These are phyloP conservation scores for Paraconiothyrium brasiliense DNA, from an alignment of 2,329 filamentous ascomycete species.

Conservation along the genomic window DNA sequence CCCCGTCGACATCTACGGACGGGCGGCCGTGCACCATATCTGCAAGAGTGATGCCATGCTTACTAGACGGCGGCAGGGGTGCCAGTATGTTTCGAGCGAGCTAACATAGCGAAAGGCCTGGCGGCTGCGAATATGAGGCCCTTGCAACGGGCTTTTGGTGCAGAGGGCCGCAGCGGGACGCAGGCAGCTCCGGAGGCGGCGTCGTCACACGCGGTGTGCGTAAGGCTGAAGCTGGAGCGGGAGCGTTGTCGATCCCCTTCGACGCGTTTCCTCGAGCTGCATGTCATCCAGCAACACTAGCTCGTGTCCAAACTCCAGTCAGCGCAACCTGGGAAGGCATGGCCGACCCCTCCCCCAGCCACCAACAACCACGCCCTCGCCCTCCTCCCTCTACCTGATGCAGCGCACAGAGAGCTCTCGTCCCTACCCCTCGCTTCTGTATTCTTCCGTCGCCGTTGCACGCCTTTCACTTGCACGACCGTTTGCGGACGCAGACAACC, in stretches of 20 bases:
- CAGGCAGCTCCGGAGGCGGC: background rate
- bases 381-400: background rate
- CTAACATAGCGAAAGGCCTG: background rate
- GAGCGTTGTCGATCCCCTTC: conserved; percentile 9
- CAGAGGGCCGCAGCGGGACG: background rate
- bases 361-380: background rate
- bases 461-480: conserved; percentile 22
- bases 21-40: conserved; percentile 3
- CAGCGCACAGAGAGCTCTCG: conserved; percentile 2
- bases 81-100: background rate
- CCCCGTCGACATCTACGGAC: background rate
- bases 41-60: conserved; percentile 10
- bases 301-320: background rate
- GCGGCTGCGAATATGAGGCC: background rate
- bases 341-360: conserved; percentile 5
- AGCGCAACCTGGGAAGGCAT: background rate
- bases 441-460: conserved; percentile 31
- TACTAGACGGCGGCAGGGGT: conserved; percentile 6
- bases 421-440: conserved; percentile 31
- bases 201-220: background rate
- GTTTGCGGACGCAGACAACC: conserved; percentile 34
- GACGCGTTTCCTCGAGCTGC: conserved; percentile 1
- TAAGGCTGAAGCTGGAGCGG: conserved; percentile 9
- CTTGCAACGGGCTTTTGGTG: background rate
- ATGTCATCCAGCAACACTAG: conserved; percentile 10